phyloP scores from a whole-genome alignment of 1,139 yeast genomes.

The Lodderomyces jiufengensis region DNA sequence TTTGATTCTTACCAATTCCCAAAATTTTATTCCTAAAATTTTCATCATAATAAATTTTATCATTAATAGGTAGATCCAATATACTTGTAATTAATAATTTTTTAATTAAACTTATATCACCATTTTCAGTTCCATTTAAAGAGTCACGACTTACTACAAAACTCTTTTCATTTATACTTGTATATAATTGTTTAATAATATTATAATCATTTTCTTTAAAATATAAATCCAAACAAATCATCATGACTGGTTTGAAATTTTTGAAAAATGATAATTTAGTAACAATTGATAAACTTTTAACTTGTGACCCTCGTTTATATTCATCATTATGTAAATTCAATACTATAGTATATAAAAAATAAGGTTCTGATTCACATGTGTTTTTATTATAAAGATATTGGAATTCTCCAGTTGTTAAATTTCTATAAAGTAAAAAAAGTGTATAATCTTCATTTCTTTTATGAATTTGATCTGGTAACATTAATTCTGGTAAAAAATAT shows the following conservation, averaged over 20 bases:
- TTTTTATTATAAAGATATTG: constrained; percentile 34
- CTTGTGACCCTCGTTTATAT: constrained; percentile 52
- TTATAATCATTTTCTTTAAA: constrained; percentile 25
- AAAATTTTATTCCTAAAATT: constrained; percentile 34
- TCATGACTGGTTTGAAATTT: constrained; percentile 54
- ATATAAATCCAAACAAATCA: constrained; percentile 51
- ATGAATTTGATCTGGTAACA: constrained; percentile 64
- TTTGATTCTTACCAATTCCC: constrained; percentile 24
- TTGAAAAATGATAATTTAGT: constrained; percentile 52
- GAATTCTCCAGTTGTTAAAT: constrained; percentile 36
- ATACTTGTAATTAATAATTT: constrained; percentile 43
- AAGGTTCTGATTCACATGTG: constrained; percentile 39
- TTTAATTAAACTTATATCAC: constrained; percentile 29
- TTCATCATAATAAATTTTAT: constrained; percentile 42
- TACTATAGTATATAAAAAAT: constrained; percentile 55
- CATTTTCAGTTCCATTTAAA: constrained; percentile 12
- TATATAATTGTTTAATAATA: constrained; percentile 28
- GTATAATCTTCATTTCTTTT: constrained; percentile 60
- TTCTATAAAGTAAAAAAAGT: constrained; percentile 47
- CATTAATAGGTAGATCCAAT: constrained; percentile 45
- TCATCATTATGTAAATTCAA: constrained; percentile 45
- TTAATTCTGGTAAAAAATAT: constrained; percentile 49
- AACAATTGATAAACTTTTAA: constrained; percentile 53
- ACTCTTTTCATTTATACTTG: constrained; percentile 33
- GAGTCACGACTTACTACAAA: constrained; percentile 20